Evolutionary conservation across 768 basidiomycete species (phyloP).

Genomic region (Podaxis sp.): DNA sequence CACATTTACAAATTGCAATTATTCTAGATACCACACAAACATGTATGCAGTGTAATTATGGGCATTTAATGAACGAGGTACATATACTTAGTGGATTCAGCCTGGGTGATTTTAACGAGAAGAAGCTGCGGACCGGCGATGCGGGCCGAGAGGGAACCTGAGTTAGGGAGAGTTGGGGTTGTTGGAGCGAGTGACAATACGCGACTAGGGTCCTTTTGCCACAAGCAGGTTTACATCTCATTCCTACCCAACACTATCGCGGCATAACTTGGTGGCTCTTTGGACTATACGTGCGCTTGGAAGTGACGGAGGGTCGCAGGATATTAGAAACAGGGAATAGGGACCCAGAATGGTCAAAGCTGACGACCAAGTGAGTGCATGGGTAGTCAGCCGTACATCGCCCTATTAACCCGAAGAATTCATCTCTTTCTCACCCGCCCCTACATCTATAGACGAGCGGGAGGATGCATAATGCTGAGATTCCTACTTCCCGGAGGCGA

Average conservation of each 20-base stretch:
- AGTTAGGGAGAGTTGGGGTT: constrained; percentile 1
- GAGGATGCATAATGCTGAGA: background rate
- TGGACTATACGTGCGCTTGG: background rate
- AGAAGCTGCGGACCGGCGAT: background rate
- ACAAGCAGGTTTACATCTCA: background rate
- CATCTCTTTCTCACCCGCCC: no score
- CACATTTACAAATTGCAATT: background rate
- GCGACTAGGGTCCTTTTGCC: constrained; percentile 6
- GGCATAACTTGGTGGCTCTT: background rate
- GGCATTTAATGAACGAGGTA: background rate
- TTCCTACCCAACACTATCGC: background rate
- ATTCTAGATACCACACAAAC: background rate
- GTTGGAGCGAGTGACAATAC: constrained; percentile 9
- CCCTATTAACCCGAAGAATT: no score
- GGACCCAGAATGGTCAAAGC: constrained; percentile 4
- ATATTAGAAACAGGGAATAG: background rate
- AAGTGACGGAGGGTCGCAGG: background rate
- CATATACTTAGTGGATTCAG: background rate
- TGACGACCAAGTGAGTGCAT: constrained; percentile 6
- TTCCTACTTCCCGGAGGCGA: constrained; percentile 22
- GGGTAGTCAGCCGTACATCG: no score
- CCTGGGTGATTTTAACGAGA: background rate
- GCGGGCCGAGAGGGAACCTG: constrained; percentile 11
- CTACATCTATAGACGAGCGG: background rate
- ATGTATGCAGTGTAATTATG: background rate